Evolutionary conservation across 805 yeast genomes (phyloP), one percentile per base, ranked within the genome.

Genomic region (Barnettozyma siamensis): DNA sequence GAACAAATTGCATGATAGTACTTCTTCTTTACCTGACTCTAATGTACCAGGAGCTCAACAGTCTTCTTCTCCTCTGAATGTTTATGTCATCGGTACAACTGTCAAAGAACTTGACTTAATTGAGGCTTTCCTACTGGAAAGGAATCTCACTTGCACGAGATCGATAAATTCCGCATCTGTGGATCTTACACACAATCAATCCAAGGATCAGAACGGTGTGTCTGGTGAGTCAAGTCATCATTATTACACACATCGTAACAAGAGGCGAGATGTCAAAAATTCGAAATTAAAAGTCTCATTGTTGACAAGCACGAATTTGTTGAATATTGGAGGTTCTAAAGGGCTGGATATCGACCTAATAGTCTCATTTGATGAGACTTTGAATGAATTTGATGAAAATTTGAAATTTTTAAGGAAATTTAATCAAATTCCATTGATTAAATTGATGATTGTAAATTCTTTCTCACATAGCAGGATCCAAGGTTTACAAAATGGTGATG

Each of bases 121-220:
- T 7, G 97, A 88, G 59, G 84, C 89, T 0, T 68, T 83, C 34
- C 55, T 88, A 12, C 66, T 83, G n/a, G 96, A 96, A 2, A 78
- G 85, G 52, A 66, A 67, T 29, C 60, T 86, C 30, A 71, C 73
- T 46, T 83, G 83, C 54, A 72, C 72, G 45, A 73, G 95, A 49
- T 73, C 81, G 50, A 76, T 88, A 13, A 37, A 17, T 26, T 8
- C 17, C 5, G 24, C n/a, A n/a, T n/a, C n/a, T n/a, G n/a, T n/a
- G n/a, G n/a, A n/a, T n/a, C n/a, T n/a, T n/a, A n/a, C n/a, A n/a
- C n/a, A n/a, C n/a, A n/a, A n/a, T n/a, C n/a, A n/a, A n/a, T n/a
- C n/a, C n/a, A n/a, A n/a, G n/a, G n/a, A n/a, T n/a, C n/a, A n/a
- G n/a, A n/a, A n/a, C n/a, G n/a, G n/a, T n/a, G n/a, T n/a, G n/a